A percentile compares a stretch with the other conserved stretches of the same genome.
These are phyloP conservation scores for Trichoderma atrobrunneum DNA, from an alignment of 2,329 filamentous ascomycete species.

Conservation along the genomic window DNA sequence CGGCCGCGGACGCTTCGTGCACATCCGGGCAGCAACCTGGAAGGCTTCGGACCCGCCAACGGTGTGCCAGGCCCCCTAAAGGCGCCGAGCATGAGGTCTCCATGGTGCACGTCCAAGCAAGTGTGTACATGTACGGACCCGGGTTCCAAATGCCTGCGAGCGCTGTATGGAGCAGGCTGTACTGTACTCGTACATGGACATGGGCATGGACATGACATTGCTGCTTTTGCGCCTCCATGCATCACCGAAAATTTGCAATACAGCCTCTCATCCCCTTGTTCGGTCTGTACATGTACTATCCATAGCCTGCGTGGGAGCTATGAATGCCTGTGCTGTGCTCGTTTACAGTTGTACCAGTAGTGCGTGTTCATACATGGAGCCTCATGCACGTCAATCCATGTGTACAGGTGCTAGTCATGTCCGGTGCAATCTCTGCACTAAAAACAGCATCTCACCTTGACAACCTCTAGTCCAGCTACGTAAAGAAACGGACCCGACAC, in stretches of 20 bases:
- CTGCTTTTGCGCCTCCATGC: background rate
- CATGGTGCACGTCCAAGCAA: background rate
- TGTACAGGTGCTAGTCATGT: background rate
- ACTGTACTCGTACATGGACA: background rate
- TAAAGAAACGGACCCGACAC: background rate
- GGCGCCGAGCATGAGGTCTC: background rate
- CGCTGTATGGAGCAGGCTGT: background rate
- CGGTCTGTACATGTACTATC: background rate
- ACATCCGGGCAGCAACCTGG: slow-evolving; percentile 2
- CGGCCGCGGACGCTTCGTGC: slow-evolving; percentile 5
- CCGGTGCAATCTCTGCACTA: background rate
- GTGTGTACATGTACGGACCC: background rate
- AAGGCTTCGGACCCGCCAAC: background rate
- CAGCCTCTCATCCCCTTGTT: background rate
- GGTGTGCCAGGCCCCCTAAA: background rate
- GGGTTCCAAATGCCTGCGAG: background rate
- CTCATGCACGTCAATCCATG: background rate
- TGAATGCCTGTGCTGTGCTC: too few species aligned
- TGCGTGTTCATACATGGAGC: background rate
- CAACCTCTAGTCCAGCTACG: background rate
- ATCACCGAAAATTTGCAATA: background rate
- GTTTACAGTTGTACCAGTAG: background rate
- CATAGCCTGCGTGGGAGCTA: too few species aligned
- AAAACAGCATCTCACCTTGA: background rate
- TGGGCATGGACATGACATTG: background rate